Evolutionary conservation across 306 rosid genomes (phyloP), one percentile per base, ranked within the genome.

Genomic region (Cucurbita argyrosperma): DNA sequence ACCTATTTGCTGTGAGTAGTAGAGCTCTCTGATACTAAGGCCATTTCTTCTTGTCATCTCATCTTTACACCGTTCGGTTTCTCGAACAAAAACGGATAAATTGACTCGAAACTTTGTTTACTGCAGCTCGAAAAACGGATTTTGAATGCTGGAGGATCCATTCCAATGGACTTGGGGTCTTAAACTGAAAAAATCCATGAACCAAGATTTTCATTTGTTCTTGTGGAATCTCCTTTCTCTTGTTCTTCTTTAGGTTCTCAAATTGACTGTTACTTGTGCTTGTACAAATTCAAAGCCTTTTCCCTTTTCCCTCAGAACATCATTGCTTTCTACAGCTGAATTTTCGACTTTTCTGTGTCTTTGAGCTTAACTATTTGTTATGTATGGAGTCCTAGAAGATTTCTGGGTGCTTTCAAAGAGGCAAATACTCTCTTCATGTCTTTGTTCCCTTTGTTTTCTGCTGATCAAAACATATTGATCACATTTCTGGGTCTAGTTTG

Each of bases 101-200:
- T 42, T 57, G 40, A 58, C 68, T 42, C 53, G 8, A 74, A 74
- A 47, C 38, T 43, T 84, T 19, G 72, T 45, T 67, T 45, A 23
- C 76, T 95, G 85, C 91, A 95, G 99, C 86, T 91, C 69, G 99
- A 95, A 86, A 92, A 87, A 67, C 97, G 89, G 80, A 91, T 95
- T 79, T 82, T 88, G 78, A 87, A 88, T 72, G 99, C 96, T 74
- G 99, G 99, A 57, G 99, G 99, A 69, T 85, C 96, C 74, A 86
- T 95, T 76, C 97, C 97, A 26, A 47, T 75, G 75, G 92, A 91
- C 76, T 78, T 80, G 72, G 51, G 86, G 74, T 85, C 83, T 82
- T 88, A 60, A 84, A n/a, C 39, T 52, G 14, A 54, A 38, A 35
- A 55, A 54, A 52, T 72, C 18, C 63, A 39, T 37, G 10, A 38